Evolutionary conservation across 305 asterid genomes (phyloP), one percentile per base, ranked within the genome.

Genomic region (Fraxinus ornus): DNA sequence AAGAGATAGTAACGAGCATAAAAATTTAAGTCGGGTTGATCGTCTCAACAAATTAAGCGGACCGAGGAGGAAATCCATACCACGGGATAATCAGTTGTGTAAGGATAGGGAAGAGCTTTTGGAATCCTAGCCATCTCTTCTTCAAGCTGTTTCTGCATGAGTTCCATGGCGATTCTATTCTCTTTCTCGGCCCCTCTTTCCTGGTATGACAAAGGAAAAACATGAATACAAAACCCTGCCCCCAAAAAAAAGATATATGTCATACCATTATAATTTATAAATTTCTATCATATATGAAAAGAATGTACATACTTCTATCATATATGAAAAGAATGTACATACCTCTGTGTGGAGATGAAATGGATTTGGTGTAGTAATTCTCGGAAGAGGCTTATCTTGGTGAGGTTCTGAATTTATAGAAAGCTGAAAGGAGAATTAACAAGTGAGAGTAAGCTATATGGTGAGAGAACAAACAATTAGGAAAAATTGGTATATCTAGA

Each of bases 71-170:
- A 26, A 7, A 7, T 70, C 13, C 88, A 57, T 91, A 93, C 99
- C 95, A 94, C 93, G 10, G 99, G 99, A 83, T 90, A 94, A 75
- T 96, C 98, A 79, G 98, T 96, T 72, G 99, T 96, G 82, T 93
- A 96, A 76, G 99, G 98, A 90, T 93, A 96, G 21, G 98, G 98
- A 84, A 84, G 85, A 71, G 98, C 98, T 86, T 80, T 89, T 4
- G 97, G 98, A 77, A 93, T 76, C 82, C 98, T 90, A 73, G 95
- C 95, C 76, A 85, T 86, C 83, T 94, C 98, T 84, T 94, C 98
- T 85, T 93, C 98, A 85, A 90, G 75, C 86, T 93, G 89, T 88
- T 93, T 95, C 81, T 84, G 89, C 88, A 85, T 60, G 75, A 94
- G 87, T 79, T 95, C 99, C 86, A 85, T 85, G 4, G 86, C 86